A percentile compares a stretch with the other conserved stretches of the same genome.
phyloP scores from a whole-genome alignment of 2,329 filamentous ascomycete species.

The Pseudogymnoascus sp. region DNA sequence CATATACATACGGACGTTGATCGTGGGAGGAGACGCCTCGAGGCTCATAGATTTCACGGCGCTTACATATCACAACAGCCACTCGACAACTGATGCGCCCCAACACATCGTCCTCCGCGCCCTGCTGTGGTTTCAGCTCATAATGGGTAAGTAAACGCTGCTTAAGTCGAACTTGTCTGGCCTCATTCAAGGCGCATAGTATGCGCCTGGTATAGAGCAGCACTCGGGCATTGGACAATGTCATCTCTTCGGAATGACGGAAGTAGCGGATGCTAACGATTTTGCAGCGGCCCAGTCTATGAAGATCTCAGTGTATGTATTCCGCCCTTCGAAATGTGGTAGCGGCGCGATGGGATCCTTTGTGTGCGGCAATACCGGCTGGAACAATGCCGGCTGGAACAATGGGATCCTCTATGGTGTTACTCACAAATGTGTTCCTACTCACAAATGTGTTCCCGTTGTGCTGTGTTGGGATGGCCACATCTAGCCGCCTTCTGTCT shows the following conservation, averaged over 20 bases:
- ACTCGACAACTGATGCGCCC: background rate
- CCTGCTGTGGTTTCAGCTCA: background rate
- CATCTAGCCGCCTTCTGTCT: background rate
- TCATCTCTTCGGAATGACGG: background rate
- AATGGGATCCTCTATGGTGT: background rate
- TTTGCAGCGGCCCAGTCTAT: background rate
- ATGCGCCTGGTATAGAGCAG: background rate
- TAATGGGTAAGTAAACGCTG: conserved; percentile 2
- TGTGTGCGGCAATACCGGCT: background rate
- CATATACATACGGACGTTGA: background rate
- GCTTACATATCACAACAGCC: background rate
- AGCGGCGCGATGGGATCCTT: background rate
- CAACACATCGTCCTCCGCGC: background rate
- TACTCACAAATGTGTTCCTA: background rate
- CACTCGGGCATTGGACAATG: background rate
- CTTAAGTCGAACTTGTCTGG: background rate
- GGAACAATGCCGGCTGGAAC: background rate
- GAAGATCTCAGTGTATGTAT: conserved; percentile 30
- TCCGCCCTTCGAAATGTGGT: conserved; percentile 26
- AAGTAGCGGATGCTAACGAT: background rate
- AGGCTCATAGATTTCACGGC: background rate
- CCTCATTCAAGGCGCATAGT: background rate
- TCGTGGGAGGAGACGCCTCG: background rate
- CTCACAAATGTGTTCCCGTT: background rate
- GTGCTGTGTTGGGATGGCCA: background rate